Conservation (phyloP, 1,284 basidiomycete species). For the Phylloporus sp. region DNA sequence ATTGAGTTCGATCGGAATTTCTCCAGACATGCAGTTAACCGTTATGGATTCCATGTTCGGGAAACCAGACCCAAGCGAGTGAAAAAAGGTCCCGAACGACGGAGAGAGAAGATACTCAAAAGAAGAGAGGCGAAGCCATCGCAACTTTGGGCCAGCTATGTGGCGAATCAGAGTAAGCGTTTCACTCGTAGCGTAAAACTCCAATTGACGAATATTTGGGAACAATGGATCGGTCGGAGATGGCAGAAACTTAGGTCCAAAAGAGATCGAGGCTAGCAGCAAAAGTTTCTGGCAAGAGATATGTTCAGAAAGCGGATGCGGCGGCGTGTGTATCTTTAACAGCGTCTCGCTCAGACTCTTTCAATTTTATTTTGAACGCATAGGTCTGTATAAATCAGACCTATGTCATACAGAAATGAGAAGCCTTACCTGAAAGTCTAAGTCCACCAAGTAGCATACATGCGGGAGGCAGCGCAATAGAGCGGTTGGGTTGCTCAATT, state of each 20-base stretch:
- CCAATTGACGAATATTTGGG: background rate
- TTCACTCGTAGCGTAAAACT: background rate
- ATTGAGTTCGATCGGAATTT: background rate
- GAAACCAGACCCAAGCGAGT: background rate
- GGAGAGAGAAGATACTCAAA: background rate
- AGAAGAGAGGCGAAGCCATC: background rate
- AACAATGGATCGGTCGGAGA: background rate
- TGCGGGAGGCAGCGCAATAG: slow-evolving; percentile 3
- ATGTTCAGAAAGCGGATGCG: slow-evolving; percentile 3
- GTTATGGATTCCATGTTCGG: background rate
- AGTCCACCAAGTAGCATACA: background rate
- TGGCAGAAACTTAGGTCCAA: slow-evolving; percentile 1
- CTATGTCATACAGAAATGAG: background rate
- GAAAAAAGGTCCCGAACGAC: background rate
- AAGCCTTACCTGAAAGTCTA: background rate
- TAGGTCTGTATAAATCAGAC: background rate
- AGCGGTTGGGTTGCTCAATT: background rate
- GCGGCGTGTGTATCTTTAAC: background rate
- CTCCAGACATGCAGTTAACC: background rate
- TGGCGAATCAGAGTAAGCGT: slow-evolving; percentile 4
- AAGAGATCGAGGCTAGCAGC: background rate
- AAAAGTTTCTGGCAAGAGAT: background rate
- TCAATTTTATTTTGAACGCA: background rate
- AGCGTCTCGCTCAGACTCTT: background rate
- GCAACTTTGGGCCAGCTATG: background rate